phyloP scores from a whole-genome alignment of 2,329 filamentous ascomycete genomes.

The Clonostachys rosea region DNA sequence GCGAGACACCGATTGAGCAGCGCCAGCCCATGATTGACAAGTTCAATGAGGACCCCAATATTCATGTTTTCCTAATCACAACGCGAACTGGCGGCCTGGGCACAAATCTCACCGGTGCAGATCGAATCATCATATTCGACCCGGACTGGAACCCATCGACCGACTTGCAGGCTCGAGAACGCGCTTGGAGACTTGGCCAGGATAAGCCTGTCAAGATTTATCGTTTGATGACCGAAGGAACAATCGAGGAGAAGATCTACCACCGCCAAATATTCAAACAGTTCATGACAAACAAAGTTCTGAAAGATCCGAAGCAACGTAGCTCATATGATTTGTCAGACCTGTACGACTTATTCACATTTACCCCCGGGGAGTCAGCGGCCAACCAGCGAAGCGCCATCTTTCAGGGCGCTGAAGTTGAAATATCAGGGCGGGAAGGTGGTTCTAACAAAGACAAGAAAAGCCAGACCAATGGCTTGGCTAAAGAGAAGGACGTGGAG shows the following conservation, averaged over 20 bases:
- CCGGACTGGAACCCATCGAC: slow-evolving; percentile 99
- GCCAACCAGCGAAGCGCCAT: slow-evolving; percentile 77
- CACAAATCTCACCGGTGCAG: slow-evolving; percentile 90
- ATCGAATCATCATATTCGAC: slow-evolving; percentile 96
- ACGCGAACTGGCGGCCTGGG: slow-evolving; percentile 94
- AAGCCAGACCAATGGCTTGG: neutral
- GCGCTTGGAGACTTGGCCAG: slow-evolving; percentile 93
- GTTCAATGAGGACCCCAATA: slow-evolving; percentile 76
- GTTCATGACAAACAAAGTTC: slow-evolving; percentile 92
- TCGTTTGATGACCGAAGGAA: slow-evolving; percentile 94
- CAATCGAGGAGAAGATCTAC: slow-evolving; percentile 99
- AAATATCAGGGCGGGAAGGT: slow-evolving; percentile 8
- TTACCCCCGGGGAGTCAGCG: slow-evolving; percentile 43
- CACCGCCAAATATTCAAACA: slow-evolving; percentile 99
- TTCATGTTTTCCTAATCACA: slow-evolving; percentile 89
- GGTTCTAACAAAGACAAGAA: neutral
- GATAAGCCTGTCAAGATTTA: slow-evolving; percentile 95
- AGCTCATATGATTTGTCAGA: slow-evolving; percentile 88
- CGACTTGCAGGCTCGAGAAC: slow-evolving; percentile 89
- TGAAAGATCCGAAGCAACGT: slow-evolving; percentile 90
- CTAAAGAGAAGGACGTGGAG: slow-evolving; percentile 16
- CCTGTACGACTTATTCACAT: slow-evolving; percentile 85
- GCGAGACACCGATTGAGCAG: slow-evolving; percentile 80
- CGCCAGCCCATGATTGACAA: slow-evolving; percentile 88
- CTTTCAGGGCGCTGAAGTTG: slow-evolving; percentile 82